Evolutionary conservation across 768 basidiomycete genomes (phyloP), one percentile per base, ranked within the genome.

Genomic region (Candolleomyces efflorescens): DNA sequence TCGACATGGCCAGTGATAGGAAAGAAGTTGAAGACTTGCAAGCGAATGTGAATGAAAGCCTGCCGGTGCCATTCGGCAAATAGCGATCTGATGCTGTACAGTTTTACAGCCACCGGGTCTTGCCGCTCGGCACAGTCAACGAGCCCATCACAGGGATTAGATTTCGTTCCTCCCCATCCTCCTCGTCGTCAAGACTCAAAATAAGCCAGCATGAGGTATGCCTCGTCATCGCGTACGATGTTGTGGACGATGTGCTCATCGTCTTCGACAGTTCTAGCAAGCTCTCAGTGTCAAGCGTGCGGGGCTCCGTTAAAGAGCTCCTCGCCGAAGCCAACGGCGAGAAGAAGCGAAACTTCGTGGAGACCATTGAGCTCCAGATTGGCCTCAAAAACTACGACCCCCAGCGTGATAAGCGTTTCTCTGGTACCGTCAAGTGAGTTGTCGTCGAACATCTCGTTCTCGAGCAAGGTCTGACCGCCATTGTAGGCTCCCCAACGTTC

Each of bases 371-470:
- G 75, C 83, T 97, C 66, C 94, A 96, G 75, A 92, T 97, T 66
- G 94, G 94, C 65, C 84, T 97, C 69, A 97, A 96, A 82, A 97
- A 97, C 85, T 97, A 97, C 80, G 94, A 99, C 76, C 96, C 97
- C 66, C 97, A 98, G 86, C 83, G 97, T 63, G 97, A 99, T 78
- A 99, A 98, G 83, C 97, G 97, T 93, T 98, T 99, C 91, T 95
- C 93, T 63, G 94, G 94, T 69, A 97, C 94, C 52, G 93, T 96
- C 78, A 96, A 95, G 94, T 94, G 63, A 60, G 82, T 73, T 26
- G 36, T 27, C 17, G 12, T 1, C 48, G 1, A 5, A 20, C 45
- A 17, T 44, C 24, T 27, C 52, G 49, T 26, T 38, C 11, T 41
- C 59, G 45, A 5, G 45, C 15, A 36, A 7, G 0, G 20, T 47